Evolutionary conservation across 2,329 filamentous ascomycete species (phyloP), one percentile per base, ranked within the genome.

Genomic region (Leptographium radiaticola): DNA sequence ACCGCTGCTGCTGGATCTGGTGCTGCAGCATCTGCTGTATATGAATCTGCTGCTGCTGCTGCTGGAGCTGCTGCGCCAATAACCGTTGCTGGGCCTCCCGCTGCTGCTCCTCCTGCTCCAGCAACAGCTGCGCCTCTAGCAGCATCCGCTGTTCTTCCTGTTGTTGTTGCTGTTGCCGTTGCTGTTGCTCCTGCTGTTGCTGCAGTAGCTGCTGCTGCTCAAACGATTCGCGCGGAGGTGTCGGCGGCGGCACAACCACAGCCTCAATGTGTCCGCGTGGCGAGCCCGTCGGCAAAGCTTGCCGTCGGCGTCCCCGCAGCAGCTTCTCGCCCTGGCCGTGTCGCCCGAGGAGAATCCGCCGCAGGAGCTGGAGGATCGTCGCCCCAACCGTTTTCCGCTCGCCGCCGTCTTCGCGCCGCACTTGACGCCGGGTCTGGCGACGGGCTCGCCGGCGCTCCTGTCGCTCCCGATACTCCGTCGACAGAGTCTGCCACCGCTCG

Each of bases 321-420:
- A 53, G n/a, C 51, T 71, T 71, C 59, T 72, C 70, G 53, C 67
- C 65, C 20, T 65, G 64, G 20, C 62, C 60, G 15, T 16, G 15
- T 25, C 49, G 15, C 2, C 38, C 38, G 7, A 31, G 33, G 25
- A 51, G 38, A 15, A 51, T 31, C 0, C 48, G 48, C 20, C 18
- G 20, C 20, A 49, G 10, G 36, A 49, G 13, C 15, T 18, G 25
- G 7, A 40, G 13, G 10, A 49, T 16, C 8, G 6, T 49, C 11
- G 48, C 36, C 2, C 20, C 10, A 12, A 49, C 4, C 8, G 36
- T n/a, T 11, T 20, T 18, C 2, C 9, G 46, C n/a, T 18, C 31
- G 10, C 8, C 9, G 11, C 16, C 33, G 6, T 49, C 46, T 9
- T 38, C 33, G 2, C 34, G n/a, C 11, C n/a, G 33, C 10, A 34